A percentile compares a stretch with the other conserved stretches of the same genome.
These are phyloP conservation scores for Bromus sterilis DNA, from an alignment of 176 grass and related monocot genomes.

Conservation along the genomic window DNA sequence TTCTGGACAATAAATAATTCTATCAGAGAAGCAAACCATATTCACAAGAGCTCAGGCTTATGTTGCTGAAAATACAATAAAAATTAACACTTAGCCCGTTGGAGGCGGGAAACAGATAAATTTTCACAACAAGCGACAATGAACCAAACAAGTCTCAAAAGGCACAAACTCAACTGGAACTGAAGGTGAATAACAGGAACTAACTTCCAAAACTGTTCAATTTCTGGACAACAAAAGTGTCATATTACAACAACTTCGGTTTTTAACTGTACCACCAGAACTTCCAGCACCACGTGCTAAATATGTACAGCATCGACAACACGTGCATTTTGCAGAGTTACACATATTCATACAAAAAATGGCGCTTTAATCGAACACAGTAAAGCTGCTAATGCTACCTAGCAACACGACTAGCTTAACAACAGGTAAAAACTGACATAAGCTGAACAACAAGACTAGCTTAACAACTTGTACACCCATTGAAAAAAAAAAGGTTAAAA, in stretches of 20 bases:
- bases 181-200: background rate
- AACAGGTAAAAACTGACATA: conserved; percentile 9
- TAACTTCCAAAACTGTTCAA: conserved; percentile 1
- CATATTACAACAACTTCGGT: conserved; percentile 11
- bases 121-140: background rate
- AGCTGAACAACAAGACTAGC: too few relatives aligned
- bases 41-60: background rate
- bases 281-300: conserved; percentile 23
- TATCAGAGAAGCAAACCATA: background rate
- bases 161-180: background rate
- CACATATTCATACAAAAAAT: conserved; percentile 25
- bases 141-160: background rate
- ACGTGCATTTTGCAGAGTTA: conserved; percentile 16
- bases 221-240: background rate
- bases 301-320: conserved; percentile 44
- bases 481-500: background rate
- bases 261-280: conserved; percentile 14
- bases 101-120: background rate
- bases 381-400: conserved; percentile 41
- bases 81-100: too few relatives aligned
- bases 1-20: background rate
- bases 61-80: background rate
- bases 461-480: conserved; percentile 6
- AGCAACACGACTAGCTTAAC: conserved; percentile 25
- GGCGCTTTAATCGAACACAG: conserved; percentile 21